Evolutionary conservation across 2,329 filamentous ascomycete species (phyloP).

Genomic region (Seiridium unicorne): DNA sequence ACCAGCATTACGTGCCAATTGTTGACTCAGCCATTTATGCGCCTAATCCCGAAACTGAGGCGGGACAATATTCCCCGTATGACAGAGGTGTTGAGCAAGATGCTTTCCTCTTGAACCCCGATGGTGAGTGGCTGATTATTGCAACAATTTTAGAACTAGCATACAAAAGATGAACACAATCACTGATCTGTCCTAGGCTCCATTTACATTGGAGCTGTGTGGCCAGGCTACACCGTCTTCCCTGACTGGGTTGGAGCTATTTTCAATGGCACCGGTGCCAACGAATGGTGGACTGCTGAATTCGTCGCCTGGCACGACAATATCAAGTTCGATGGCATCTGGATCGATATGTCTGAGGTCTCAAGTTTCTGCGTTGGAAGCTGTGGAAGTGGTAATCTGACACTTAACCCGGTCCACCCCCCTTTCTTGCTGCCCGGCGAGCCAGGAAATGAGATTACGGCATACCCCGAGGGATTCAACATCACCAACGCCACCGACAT

Average conservation of each 20-base stretch:
- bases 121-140: conserved; percentile 35
- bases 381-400: conserved; percentile 65
- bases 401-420: conserved; percentile 67
- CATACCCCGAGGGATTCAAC: conserved; percentile 70
- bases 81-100: conserved; percentile 58
- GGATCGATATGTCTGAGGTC: conserved; percentile 60
- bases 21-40: conserved; percentile 71
- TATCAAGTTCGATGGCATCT: conserved; percentile 50
- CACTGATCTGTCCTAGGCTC: conserved; percentile 25
- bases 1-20: conserved; percentile 72
- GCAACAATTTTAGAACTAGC: neutral
- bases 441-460: conserved; percentile 54
- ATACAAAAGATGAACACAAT: too few species aligned
- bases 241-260: conserved; percentile 68
- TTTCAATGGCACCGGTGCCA: conserved; percentile 60
- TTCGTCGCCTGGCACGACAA: conserved; percentile 55
- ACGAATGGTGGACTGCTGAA: conserved; percentile 67
- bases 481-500: conserved; percentile 68
- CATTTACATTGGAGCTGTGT: conserved; percentile 62
- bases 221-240: conserved; percentile 71
- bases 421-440: conserved; percentile 65
- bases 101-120: conserved; percentile 53
- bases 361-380: conserved; percentile 68
- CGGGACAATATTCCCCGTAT: conserved; percentile 62
- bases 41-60: conserved; percentile 67